phyloP scores from a whole-genome alignment of 768 basidiomycete species.

The Gymnopilus dilepis region DNA sequence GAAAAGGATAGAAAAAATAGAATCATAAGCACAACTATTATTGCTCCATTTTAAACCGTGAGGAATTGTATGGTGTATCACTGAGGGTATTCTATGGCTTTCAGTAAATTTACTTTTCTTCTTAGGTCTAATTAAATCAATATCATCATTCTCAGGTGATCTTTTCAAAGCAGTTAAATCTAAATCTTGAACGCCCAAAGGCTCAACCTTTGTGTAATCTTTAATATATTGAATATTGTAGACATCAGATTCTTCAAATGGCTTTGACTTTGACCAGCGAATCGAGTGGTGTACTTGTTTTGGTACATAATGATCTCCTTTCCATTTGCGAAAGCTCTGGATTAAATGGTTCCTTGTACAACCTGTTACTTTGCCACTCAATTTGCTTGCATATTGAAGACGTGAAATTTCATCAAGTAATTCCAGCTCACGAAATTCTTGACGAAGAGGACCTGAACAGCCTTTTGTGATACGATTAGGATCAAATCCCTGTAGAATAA shows the following conservation, averaged over 20 bases:
- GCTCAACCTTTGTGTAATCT: background rate
- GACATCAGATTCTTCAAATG: background rate
- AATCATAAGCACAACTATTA: conserved; percentile 33
- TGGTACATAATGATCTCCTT: background rate
- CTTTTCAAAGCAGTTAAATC: background rate
- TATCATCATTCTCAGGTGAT: background rate
- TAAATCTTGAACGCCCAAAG: background rate
- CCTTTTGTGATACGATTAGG: conserved; percentile 26
- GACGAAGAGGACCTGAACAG: conserved; percentile 18
- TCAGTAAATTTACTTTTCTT: background rate
- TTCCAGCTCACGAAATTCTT: conserved; percentile 35
- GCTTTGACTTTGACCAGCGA: background rate
- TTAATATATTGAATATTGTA: background rate
- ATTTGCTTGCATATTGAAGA: conserved; percentile 16
- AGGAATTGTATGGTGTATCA: background rate
- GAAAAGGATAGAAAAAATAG: conserved; percentile 26
- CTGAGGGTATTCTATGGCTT: background rate
- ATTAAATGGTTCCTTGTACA: conserved; percentile 24
- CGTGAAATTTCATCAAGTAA: conserved; percentile 34
- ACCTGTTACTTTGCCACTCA: conserved; percentile 16
- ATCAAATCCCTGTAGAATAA: conserved; percentile 33
- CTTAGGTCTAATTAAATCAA: background rate
- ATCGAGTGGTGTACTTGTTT: conserved; percentile 5
- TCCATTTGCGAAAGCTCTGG: conserved; percentile 13
- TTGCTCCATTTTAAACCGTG: conserved; percentile 25